phyloP scores from a whole-genome alignment of 2,329 filamentous ascomycete species.

The Aspergillus quadrilineatus region DNA sequence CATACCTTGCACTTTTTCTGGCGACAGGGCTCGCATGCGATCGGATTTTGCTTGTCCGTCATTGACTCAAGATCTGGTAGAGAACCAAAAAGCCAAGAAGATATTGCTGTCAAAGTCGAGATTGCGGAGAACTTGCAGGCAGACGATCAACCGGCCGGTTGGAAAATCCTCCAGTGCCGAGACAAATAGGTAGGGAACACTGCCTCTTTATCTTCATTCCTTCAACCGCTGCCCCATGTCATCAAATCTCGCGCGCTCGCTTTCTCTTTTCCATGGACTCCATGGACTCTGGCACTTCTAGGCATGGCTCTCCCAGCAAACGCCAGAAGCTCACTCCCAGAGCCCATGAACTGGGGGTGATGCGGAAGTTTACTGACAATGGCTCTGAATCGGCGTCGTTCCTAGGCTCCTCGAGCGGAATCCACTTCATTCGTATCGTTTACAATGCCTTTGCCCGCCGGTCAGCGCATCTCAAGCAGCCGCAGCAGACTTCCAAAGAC shows the following conservation, averaged over 20 bases:
- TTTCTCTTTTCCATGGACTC: slow-evolving; percentile 8
- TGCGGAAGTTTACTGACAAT: slow-evolving; percentile 51
- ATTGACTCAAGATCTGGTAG: neutral
- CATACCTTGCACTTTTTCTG: slow-evolving; percentile 23
- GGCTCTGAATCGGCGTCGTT: slow-evolving; percentile 50
- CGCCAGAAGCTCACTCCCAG: slow-evolving; percentile 29
- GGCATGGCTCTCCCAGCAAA: slow-evolving; percentile 25
- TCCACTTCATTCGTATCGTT: slow-evolving; percentile 59
- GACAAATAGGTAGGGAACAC: neutral
- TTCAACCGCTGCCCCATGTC: neutral
- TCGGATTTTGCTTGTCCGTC: slow-evolving; percentile 18
- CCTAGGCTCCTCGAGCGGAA: slow-evolving; percentile 58
- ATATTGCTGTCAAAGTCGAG: neutral
- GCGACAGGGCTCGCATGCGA: slow-evolving; percentile 21
- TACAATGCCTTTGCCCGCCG: slow-evolving; percentile 49
- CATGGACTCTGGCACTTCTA: slow-evolving; percentile 10
- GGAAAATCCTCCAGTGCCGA: slow-evolving; percentile 9
- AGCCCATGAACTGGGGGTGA: slow-evolving; percentile 49
- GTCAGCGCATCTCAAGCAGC: slow-evolving; percentile 30
- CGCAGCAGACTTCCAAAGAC: slow-evolving; percentile 36
- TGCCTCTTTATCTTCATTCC: neutral
- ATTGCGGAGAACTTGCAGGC: slow-evolving; percentile 3
- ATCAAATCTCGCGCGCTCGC: neutral
- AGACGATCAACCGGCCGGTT: slow-evolving; percentile 1
- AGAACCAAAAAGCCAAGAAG: neutral